phyloP scores from a whole-genome alignment of 2,329 filamentous ascomycete species.

The Cladosporium halotolerans region DNA sequence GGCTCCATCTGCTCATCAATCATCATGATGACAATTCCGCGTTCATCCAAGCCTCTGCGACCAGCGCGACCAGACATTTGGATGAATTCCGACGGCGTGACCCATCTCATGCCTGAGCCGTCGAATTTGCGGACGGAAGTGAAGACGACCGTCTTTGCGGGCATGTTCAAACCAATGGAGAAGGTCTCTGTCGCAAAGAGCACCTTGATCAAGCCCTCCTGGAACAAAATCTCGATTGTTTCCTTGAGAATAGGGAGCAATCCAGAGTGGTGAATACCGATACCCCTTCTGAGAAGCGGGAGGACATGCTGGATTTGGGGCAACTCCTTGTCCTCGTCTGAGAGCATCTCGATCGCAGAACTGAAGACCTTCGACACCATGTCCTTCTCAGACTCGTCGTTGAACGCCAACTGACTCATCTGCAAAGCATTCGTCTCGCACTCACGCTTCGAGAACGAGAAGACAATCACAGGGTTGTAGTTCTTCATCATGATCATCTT shows the following conservation, averaged over 20 bases:
- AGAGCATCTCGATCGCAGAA: conserved; percentile 86
- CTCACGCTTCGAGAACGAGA: conserved; percentile 98
- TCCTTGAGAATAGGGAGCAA: conserved; percentile 94
- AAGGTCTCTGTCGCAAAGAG: conserved; percentile 98
- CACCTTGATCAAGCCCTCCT: conserved; percentile 96
- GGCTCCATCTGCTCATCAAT: conserved; percentile 95
- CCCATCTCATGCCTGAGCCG: conserved; percentile 69
- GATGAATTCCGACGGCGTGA: conserved; percentile 93
- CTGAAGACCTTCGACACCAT: conserved; percentile 93
- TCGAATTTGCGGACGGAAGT: conserved; percentile 95
- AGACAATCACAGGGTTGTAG: conserved; percentile 97
- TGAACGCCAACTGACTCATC: conserved; percentile 84
- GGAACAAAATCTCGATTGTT: conserved; percentile 97
- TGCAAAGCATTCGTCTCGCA: conserved; percentile 86
- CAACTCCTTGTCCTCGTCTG: conserved; percentile 80
- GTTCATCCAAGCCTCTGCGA: conserved; percentile 92
- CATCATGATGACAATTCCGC: conserved; percentile 99
- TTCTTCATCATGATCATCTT: conserved; percentile 98
- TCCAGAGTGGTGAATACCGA: conserved; percentile 95
- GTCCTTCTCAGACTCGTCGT: conserved; percentile 88
- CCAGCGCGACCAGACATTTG: conserved; percentile 98
- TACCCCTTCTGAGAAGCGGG: conserved; percentile 80
- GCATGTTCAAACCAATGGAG: conserved; percentile 98
- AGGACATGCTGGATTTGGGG: conserved; percentile 89
- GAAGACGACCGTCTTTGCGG: conserved; percentile 98